phyloP scores from a whole-genome alignment of 2,329 filamentous ascomycete species.

The Ophidiomyces ophidiicola region DNA sequence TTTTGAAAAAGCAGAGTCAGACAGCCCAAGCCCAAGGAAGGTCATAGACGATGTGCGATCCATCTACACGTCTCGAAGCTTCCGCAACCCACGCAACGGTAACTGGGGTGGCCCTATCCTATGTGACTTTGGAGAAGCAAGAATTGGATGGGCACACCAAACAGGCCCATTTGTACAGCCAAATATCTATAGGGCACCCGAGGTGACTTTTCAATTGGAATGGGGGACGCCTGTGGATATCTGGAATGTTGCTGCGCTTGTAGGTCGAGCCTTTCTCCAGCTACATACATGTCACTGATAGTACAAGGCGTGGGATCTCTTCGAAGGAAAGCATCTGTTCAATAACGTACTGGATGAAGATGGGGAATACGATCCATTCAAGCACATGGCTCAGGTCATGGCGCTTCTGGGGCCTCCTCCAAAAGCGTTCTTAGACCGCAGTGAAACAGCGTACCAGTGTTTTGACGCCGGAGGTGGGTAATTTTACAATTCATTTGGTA shows the following conservation, averaged over 20 bases:
- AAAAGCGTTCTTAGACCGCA: conserved; percentile 19
- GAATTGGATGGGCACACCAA: conserved; percentile 19
- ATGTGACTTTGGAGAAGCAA: conserved; percentile 25
- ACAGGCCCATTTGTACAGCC: conserved; percentile 36
- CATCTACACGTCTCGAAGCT: conserved; percentile 11
- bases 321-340: conserved; percentile 15
- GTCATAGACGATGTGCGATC: neutral
- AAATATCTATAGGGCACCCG: conserved; percentile 22
- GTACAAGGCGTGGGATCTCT: conserved; percentile 13
- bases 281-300: neutral
- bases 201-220: conserved; percentile 20
- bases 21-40: conserved; percentile 7
- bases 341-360: conserved; percentile 17
- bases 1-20: conserved; percentile 6
- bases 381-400: conserved; percentile 21
- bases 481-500: neutral
- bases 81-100: conserved; percentile 15
- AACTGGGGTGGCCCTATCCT: conserved; percentile 22
- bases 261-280: neutral
- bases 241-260: conserved; percentile 24
- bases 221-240: conserved; percentile 23
- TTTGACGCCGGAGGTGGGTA: conserved; percentile 20
- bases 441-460: conserved; percentile 22
- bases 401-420: conserved; percentile 22
- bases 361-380: conserved; percentile 20